Percentiles rank a stretch among this genome's conserved stretches.
These are phyloP conservation scores for Shiraia sp. DNA, from an alignment of 2,329 filamentous ascomycete genomes.

Conservation along the genomic window DNA sequence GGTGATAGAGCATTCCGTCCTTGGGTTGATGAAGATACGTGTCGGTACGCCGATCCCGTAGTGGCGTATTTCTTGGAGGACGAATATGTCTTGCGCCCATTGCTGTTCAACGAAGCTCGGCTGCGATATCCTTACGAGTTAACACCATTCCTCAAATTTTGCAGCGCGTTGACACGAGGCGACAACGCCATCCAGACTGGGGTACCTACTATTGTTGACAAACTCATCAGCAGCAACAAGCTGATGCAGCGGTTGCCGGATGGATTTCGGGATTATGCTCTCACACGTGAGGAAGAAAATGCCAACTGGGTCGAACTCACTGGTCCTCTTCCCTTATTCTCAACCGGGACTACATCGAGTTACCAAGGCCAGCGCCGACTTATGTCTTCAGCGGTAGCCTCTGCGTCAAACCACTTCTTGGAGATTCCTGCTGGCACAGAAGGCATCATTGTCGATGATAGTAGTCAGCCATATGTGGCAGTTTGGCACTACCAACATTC, in stretches of 20 bases:
- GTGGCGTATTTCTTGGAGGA: conserved; percentile 62
- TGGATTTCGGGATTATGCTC: conserved; percentile 73
- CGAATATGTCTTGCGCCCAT: conserved; percentile 56
- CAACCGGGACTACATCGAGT: conserved; percentile 16
- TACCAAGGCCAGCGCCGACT: conserved; percentile 30
- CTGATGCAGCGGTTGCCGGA: conserved; percentile 78
- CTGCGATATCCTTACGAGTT: conserved; percentile 86
- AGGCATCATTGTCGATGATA: conserved; percentile 75
- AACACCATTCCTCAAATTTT: conserved; percentile 74
- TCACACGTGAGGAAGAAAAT: conserved; percentile 84
- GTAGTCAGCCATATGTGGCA: conserved; percentile 71
- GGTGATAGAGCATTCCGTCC: conserved; percentile 51
- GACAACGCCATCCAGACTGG: conserved; percentile 53
- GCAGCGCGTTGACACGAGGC: conserved; percentile 63
- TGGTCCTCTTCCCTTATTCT: conserved; percentile 66
- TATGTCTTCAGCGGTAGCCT: conserved; percentile 15
- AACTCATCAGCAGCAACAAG: conserved; percentile 69
- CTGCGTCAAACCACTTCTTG: conserved; percentile 51
- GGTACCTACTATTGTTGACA: conserved; percentile 57
- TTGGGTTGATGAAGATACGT: conserved; percentile 27
- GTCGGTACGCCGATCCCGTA: conserved; percentile 39
- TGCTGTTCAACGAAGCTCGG: conserved; percentile 68
- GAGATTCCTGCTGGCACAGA: conserved; percentile 67
- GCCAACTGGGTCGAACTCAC: conserved; percentile 75
- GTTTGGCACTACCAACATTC: conserved; percentile 78